Conservation (phyloP, 805 yeast genomes). For the Candida maltosa region DNA sequence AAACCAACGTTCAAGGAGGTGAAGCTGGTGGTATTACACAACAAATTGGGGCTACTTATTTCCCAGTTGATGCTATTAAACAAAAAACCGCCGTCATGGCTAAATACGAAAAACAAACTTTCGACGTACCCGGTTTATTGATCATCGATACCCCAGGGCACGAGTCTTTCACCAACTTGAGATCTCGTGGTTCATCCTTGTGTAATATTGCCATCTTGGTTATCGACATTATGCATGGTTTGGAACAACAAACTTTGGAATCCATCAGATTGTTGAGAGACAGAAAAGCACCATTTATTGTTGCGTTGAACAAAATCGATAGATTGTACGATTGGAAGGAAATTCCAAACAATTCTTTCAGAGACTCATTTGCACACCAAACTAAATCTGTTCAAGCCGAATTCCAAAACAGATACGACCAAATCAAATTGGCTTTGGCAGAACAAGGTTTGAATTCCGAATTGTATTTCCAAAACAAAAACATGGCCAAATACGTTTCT, state of each 20-base stretch:
- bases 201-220: constrained; percentile 99
- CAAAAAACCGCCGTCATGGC: constrained; percentile 91
- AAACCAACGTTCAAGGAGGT: constrained; percentile 99
- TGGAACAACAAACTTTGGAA: constrained; percentile 96
- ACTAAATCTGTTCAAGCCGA: constrained; percentile 82
- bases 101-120: constrained; percentile 75
- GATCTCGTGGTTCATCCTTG: constrained; percentile 97
- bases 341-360: constrained; percentile 89
- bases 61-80: constrained; percentile 93
- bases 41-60: constrained; percentile 99
- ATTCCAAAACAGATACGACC: constrained; percentile 81
- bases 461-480: constrained; percentile 91
- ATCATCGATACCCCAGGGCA: constrained; percentile 99
- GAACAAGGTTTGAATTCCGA: constrained; percentile 99
- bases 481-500: constrained; percentile 89
- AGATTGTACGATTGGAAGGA: constrained; percentile 94
- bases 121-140: constrained; percentile 95
- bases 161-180: constrained; percentile 96
- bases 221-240: constrained; percentile 98
- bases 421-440: constrained; percentile 85
- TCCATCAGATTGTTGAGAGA: constrained; percentile 89
- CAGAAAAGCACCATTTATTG: constrained; percentile 96
- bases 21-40: constrained; percentile 99
- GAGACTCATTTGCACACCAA: constrained; percentile 88
- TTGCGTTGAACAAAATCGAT: constrained; percentile 95